phyloP scores from a whole-genome alignment of 1,284 basidiomycete genomes.

The Porogramme epimiltina region DNA sequence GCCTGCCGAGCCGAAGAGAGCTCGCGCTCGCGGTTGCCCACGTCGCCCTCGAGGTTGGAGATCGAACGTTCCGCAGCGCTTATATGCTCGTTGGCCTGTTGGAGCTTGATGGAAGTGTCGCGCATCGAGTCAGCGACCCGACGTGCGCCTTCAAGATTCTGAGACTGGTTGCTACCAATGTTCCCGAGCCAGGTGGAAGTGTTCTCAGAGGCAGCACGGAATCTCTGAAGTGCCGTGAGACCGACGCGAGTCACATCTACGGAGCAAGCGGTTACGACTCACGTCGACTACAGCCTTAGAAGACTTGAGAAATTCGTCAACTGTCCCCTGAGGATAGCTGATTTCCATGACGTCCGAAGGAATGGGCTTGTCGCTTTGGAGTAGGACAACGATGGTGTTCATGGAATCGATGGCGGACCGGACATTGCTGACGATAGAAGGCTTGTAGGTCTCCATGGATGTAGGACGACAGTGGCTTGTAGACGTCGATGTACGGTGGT shows the following conservation, averaged over 20 bases:
- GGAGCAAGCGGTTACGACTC: neutral
- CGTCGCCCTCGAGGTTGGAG: neutral
- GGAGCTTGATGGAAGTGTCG: neutral
- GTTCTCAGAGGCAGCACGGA: too few species aligned
- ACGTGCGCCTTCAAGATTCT: too few species aligned
- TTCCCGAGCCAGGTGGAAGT: too few species aligned
- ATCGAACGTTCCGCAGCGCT: neutral
- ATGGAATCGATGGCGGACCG: neutral
- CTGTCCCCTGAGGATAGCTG: constrained; percentile 3
- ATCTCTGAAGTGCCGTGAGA: too few species aligned
- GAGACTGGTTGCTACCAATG: too few species aligned
- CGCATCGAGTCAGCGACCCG: neutral
- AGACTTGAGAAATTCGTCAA: constrained; percentile 1
- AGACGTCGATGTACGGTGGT: too few species aligned
- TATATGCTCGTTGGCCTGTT: neutral
- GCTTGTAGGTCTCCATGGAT: neutral
- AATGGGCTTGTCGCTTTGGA: constrained; percentile 2
- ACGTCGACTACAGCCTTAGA: constrained; percentile 1
- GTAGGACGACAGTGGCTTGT: too few species aligned
- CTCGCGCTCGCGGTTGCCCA: neutral
- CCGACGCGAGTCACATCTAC: neutral
- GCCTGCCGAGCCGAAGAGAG: neutral
- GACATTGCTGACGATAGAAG: neutral
- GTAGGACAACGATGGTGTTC: constrained; percentile 2
- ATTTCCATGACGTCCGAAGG: constrained; percentile 4